Percentiles rank a stretch among this genome's conserved stretches.
Conservation (phyloP, 306 rosid species). For the Parietaria judaica region DNA sequence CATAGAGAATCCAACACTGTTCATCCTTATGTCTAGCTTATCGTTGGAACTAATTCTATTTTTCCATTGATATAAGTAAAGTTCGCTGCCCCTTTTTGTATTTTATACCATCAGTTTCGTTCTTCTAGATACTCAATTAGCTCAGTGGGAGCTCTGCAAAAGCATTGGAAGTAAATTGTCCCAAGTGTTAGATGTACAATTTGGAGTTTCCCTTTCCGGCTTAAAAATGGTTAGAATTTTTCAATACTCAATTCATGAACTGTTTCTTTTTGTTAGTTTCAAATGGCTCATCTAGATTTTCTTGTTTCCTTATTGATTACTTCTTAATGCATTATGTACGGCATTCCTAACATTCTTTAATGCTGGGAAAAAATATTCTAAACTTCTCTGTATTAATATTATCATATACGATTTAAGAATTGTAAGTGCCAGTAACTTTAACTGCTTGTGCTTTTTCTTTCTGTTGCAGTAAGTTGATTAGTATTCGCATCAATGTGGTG, state of each 20-base stretch:
- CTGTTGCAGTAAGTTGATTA: background rate
- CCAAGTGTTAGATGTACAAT: slow-evolving; percentile 71
- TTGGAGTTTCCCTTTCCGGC: slow-evolving; percentile 50
- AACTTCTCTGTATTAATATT: background rate
- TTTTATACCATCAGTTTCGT: background rate
- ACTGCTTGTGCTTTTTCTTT: background rate
- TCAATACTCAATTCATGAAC: too few relatives aligned
- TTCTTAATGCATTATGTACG: background rate
- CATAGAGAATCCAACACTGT: too few relatives aligned
- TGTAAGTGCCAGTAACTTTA: background rate
- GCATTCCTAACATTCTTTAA: background rate
- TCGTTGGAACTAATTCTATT: too few relatives aligned
- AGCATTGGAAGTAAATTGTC: slow-evolving; percentile 44
- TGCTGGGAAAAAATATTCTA: too few relatives aligned
- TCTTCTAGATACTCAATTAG: slow-evolving; percentile 54
- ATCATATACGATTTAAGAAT: background rate
- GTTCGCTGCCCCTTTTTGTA: too few relatives aligned
- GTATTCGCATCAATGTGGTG: background rate
- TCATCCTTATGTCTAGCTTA: too few relatives aligned
- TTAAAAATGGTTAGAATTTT: slow-evolving; percentile 70
- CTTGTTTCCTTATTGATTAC: background rate
- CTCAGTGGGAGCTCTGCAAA: slow-evolving; percentile 74
- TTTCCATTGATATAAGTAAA: too few relatives aligned
- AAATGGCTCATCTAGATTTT: too few relatives aligned
- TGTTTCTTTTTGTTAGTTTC: background rate